A percentile compares a stretch with the other conserved stretches of the same genome.
These are phyloP conservation scores for Diplodia mutila DNA, from an alignment of 2,329 filamentous ascomycete species.

Conservation along the genomic window DNA sequence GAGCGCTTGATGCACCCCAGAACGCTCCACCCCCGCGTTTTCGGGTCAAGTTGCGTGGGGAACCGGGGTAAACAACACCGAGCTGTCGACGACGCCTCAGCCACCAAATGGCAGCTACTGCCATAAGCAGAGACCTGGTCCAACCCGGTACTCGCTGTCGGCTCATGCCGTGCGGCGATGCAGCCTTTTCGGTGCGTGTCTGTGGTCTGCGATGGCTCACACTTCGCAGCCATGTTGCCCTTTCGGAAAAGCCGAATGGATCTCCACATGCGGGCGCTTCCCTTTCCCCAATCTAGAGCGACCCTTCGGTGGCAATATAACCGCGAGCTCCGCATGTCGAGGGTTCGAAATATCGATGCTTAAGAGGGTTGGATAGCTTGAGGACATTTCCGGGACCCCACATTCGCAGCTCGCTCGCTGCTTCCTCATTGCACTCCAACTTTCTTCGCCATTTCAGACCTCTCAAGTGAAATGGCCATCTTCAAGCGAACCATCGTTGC, in stretches of 20 bases:
- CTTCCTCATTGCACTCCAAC: neutral
- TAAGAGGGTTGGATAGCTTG: neutral
- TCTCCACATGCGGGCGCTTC: neutral
- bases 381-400: conserved; percentile 5
- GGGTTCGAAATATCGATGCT: neutral
- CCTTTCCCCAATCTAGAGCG: conserved; percentile 1
- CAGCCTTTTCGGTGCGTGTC: neutral
- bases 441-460: neutral
- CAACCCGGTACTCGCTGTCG: neutral
- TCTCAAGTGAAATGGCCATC: neutral
- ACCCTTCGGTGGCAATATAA: neutral
- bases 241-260: conserved; percentile 5
- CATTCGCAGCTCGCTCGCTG: neutral
- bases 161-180: conserved; percentile 4
- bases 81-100: neutral
- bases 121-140: neutral
- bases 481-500: conserved; percentile 28
- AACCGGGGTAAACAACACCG: conserved; percentile 17
- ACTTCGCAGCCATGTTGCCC: neutral
- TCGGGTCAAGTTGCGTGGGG: conserved; percentile 8
- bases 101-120: neutral
- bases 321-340: neutral
- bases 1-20: neutral
- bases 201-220: neutral
- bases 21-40: conserved; percentile 6